Percentiles rank a stretch among this genome's conserved stretches.
Evolutionary conservation across 2,329 filamentous ascomycete species (phyloP).

Genomic region (Colletotrichum godetiae): DNA sequence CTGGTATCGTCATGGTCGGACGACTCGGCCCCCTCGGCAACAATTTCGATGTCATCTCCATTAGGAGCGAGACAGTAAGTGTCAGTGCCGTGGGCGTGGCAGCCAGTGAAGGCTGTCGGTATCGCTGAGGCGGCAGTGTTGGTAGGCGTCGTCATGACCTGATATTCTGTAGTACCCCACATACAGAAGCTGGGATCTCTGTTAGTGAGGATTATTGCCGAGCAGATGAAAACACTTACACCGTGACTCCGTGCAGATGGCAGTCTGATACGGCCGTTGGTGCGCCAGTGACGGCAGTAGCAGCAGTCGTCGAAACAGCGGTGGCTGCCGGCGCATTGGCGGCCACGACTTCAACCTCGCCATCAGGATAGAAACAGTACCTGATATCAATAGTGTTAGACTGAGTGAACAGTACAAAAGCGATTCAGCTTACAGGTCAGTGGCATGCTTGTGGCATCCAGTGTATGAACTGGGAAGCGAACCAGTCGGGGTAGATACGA

Average conservation of each 20-base stretch:
- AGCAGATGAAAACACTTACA: conserved; percentile 45
- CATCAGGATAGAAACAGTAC: conserved; percentile 55
- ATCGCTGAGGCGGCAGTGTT: conserved; percentile 59
- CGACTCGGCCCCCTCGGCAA: conserved; percentile 48
- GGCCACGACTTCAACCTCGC: conserved; percentile 53
- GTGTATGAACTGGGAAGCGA: conserved; percentile 48
- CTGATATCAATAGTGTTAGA: conserved; percentile 40
- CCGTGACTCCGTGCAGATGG: conserved; percentile 52
- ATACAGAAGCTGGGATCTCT: conserved; percentile 53
- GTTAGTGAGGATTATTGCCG: conserved; percentile 16
- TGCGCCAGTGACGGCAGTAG: conserved; percentile 1
- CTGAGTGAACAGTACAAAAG: fast-evolving
- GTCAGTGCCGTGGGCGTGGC: conserved; percentile 68
- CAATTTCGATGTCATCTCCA: conserved; percentile 70
- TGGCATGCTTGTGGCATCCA: conserved; percentile 62
- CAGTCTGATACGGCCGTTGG: conserved; percentile 54
- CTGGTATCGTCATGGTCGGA: conserved; percentile 38
- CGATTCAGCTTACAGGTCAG: conserved; percentile 54
- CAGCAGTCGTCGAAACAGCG: conserved; percentile 20
- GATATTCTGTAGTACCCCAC: conserved; percentile 54
- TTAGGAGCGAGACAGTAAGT: conserved; percentile 72
- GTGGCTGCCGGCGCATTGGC: conserved; percentile 35
- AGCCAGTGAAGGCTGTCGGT: conserved; percentile 72
- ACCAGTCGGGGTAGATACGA: conserved; percentile 29
- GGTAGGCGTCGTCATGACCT: conserved; percentile 60